Base-by-base conservation (phyloP, 306 rosid species). In the Calophaca sinica region DNA sequence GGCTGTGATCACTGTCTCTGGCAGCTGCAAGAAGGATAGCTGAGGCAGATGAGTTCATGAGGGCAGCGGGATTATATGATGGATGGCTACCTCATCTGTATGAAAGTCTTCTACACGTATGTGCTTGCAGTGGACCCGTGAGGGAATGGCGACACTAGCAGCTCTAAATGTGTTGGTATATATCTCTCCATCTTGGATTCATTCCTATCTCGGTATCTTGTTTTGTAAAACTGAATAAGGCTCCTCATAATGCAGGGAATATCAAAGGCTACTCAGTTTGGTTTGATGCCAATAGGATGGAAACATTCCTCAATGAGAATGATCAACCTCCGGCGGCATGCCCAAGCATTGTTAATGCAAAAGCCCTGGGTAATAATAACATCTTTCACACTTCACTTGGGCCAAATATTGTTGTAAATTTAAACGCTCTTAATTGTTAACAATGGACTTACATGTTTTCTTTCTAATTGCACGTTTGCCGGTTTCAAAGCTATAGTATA, bases 61-160 rank as follows among this genome's bases (percentile, higher is more conserved):
- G 99, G 84, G 96, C 92, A 5, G 99, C 26, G 26, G 1, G 97
- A 57, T 81, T 88, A 73, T 96, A 96, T 73, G 99, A 96, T 60
- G 98, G 99, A 80, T 96, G 98, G 98, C 99, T 96, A 59, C 99
- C 99, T 66, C 80, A 92, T 86, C 81, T 96, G 99, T 96, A 89
- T 75, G 91, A 31, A 68, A 54, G 38, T 79, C 7, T 49, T 41
- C 20, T 33, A 46, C 31, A 14, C 65, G 13, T 3, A 31, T 59
- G 42, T 84, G 28, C 68, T 41, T 82, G 87, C 62, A 96, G 99
- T 96, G 99, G 99, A 96, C 99, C 75, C 97, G 99, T 52, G 99
- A 92, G 85, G 99, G 99, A 88, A 96, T 96, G 99, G 99, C 99
- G 2, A 92, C 99, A 67, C 71, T 96, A 64, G 98, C 98, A 71